phyloP scores from a whole-genome alignment of 148 eudicot genomes.

The Suaeda aralocaspica region DNA sequence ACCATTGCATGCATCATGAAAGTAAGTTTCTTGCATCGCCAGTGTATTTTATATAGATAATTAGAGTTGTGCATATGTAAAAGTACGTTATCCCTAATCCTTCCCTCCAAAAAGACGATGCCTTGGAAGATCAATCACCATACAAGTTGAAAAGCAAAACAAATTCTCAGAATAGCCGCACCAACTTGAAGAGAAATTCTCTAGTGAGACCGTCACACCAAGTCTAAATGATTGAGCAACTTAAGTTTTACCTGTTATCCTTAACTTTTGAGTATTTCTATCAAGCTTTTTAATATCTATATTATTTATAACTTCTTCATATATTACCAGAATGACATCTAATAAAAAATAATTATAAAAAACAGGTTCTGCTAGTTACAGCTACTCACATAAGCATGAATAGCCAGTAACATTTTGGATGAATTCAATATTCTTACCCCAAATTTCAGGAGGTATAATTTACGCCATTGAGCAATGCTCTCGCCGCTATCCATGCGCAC shows the following conservation, averaged over 20 bases:
- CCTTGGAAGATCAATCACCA: background rate
- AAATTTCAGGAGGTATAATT: constrained; percentile 39
- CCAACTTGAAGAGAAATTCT: background rate
- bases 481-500: constrained; percentile 64
- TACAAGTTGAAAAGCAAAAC: background rate
- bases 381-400: constrained; percentile 1
- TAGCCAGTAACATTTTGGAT: background rate
- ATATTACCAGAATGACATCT: background rate
- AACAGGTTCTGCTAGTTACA: background rate
- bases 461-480: constrained; percentile 70
- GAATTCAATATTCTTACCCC: constrained; percentile 42
- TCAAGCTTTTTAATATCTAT: no score
- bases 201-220: no score
- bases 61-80: background rate
- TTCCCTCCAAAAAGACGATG: background rate
- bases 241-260: no score
- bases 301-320: no score
- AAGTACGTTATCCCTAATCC: background rate
- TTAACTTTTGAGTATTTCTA: no score
- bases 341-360: background rate
- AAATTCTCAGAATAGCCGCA: background rate
- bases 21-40: background rate
- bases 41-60: background rate
- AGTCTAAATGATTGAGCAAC: no score
- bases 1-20: constrained; percentile 1